Percentiles rank a stretch among this genome's conserved stretches.
phyloP scores from a whole-genome alignment of 148 eudicot genomes.

The Cornus suecica region DNA sequence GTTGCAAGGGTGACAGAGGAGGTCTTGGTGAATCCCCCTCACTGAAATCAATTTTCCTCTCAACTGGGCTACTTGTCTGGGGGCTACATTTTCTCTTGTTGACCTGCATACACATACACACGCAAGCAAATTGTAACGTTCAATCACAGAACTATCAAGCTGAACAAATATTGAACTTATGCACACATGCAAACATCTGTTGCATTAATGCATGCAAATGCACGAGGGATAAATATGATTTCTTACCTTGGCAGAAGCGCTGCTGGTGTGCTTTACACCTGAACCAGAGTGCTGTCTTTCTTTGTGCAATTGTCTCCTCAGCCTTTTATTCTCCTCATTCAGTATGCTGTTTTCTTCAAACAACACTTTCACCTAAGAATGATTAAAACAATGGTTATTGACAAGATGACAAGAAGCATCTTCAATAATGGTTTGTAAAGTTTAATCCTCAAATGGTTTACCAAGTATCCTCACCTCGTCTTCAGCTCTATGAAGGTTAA shows the following conservation, averaged over 20 bases:
- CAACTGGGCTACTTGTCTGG: conserved; percentile 49
- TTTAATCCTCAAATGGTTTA: background rate
- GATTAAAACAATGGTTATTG: background rate
- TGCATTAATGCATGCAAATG: background rate
- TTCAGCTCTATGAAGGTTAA: conserved; percentile 79
- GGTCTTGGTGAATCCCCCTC: conserved; percentile 50
- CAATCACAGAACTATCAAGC: background rate
- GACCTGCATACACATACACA: conserved; percentile 53
- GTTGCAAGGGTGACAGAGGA: conserved; percentile 68
- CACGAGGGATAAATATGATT: background rate
- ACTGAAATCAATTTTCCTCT: conserved; percentile 53
- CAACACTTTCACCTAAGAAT: conserved; percentile 58
- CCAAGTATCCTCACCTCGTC: conserved; percentile 63
- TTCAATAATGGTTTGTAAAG: too few relatives aligned
- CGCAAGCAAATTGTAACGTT: background rate
- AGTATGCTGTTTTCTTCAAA: conserved; percentile 58
- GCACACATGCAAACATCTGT: background rate
- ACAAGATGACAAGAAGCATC: too few relatives aligned
- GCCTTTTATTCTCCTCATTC: conserved; percentile 58
- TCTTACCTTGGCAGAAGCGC: conserved; percentile 58
- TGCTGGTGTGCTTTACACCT: conserved; percentile 52
- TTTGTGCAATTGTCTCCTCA: conserved; percentile 41
- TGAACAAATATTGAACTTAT: background rate
- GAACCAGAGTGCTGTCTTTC: conserved; percentile 56
- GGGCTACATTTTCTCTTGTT: conserved; percentile 72